phyloP scores from a whole-genome alignment of 371 early-diverging fungal genomes.

The Mucor ambiguus region DNA sequence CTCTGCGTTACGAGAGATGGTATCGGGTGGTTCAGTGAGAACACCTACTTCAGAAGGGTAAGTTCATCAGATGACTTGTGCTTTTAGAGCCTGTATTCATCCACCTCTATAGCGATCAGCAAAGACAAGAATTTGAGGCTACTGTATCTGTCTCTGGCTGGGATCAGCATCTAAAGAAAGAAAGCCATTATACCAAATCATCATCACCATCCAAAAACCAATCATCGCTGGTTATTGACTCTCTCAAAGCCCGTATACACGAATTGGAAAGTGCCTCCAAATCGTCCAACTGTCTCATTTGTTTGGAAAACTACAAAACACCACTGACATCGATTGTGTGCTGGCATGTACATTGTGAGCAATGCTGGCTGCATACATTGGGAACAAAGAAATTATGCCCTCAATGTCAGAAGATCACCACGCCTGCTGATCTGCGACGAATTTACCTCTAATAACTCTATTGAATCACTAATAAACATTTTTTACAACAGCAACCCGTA shows the following conservation, averaged over 20 bases:
- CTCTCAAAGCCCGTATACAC: slow-evolving; percentile 72
- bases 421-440: slow-evolving; percentile 80
- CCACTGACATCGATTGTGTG: slow-evolving; percentile 83
- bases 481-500: no score
- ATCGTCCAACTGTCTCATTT: slow-evolving; percentile 75
- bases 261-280: slow-evolving; percentile 62
- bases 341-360: slow-evolving; percentile 94
- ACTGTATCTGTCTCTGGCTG: slow-evolving; percentile 39
- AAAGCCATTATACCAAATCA: slow-evolving; percentile 8
- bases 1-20: slow-evolving; percentile 51
- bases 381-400: slow-evolving; percentile 90
- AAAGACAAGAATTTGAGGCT: slow-evolving; percentile 42
- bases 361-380: slow-evolving; percentile 88
- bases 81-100: neutral
- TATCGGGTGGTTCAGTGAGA: slow-evolving; percentile 33
- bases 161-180: slow-evolving; percentile 20
- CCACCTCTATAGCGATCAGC: neutral
- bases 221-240: slow-evolving; percentile 67
- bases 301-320: slow-evolving; percentile 74
- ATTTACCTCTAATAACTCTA: slow-evolving; percentile 64
- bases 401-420: slow-evolving; percentile 88
- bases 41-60: slow-evolving; percentile 21
- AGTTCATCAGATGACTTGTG: neutral
- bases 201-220: slow-evolving; percentile 45
- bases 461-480: neutral